Conservation (phyloP, 441 rosid genomes). For the Aleurites moluccanus region DNA sequence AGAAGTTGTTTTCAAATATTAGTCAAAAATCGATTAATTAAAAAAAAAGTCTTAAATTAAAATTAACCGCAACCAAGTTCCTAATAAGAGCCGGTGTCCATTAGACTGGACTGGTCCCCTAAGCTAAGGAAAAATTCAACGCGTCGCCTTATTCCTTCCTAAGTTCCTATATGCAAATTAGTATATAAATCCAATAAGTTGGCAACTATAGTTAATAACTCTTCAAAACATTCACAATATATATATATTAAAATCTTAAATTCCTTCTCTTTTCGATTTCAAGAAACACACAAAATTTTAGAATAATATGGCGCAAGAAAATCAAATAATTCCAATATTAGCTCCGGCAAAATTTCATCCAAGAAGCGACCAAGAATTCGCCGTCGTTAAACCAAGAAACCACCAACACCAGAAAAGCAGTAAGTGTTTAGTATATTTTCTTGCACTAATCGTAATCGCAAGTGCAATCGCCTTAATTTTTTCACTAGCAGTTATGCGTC, state of each 20-base stretch:
- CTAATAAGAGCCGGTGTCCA: background rate
- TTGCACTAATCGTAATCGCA: slow-evolving; percentile 35
- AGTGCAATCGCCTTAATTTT: slow-evolving; percentile 33
- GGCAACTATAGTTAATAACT: background rate
- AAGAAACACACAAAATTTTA: too few relatives aligned
- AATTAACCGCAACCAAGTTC: background rate
- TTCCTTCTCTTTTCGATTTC: background rate
- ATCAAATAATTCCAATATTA: slow-evolving; percentile 25
- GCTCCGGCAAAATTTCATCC: slow-evolving; percentile 32
- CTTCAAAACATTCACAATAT: background rate
- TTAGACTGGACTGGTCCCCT: background rate
- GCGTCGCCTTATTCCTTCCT: background rate
- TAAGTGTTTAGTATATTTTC: slow-evolving; percentile 43
- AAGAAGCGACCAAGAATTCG: slow-evolving; percentile 39
- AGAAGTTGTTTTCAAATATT: too few relatives aligned
- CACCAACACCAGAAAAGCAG: slow-evolving; percentile 31
- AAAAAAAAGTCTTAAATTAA: background rate
- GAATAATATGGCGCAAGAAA: slow-evolving; percentile 28
- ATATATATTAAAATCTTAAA: background rate
- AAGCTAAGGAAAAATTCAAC: background rate
- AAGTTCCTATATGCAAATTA: background rate
- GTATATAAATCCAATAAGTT: background rate
- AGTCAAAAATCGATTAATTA: too few relatives aligned
- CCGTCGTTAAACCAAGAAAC: slow-evolving; percentile 4
- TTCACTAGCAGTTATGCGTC: slow-evolving; percentile 29